A percentile compares a stretch with the other conserved stretches of the same genome.
Evolutionary conservation across 139 green algal species (phyloP).

Genomic region (Coccomyxa sp.): DNA sequence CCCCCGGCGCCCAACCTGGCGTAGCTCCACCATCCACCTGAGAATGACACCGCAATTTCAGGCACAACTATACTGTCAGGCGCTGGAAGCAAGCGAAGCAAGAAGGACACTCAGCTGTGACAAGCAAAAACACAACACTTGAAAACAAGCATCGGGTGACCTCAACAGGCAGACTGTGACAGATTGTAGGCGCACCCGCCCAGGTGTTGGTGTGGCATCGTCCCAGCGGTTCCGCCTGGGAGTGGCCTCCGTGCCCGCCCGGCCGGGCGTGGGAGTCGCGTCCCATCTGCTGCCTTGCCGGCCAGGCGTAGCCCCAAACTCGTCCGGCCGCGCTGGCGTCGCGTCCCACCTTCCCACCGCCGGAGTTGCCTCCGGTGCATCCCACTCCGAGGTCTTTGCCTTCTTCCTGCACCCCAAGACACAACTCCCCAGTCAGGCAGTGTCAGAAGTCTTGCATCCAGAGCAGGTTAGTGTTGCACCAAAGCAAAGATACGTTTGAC

Average conservation of each 20-base stretch:
- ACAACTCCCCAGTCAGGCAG: neutral
- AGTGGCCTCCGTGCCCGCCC: slow-evolving; percentile 17
- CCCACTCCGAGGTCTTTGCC: slow-evolving; percentile 78
- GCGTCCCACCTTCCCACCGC: slow-evolving; percentile 70
- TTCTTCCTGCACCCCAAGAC: slow-evolving; percentile 41
- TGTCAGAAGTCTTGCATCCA: too few species aligned
- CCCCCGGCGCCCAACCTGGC: slow-evolving; percentile 27
- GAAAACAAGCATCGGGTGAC: too few species aligned
- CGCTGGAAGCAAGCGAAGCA: neutral
- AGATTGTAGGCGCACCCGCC: slow-evolving; percentile 1
- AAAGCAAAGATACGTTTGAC: neutral
- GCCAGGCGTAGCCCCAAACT: slow-evolving; percentile 42
- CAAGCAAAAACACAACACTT: neutral
- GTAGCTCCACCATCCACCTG: slow-evolving; percentile 30
- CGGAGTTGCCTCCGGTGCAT: slow-evolving; percentile 73
- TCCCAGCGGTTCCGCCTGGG: slow-evolving; percentile 69
- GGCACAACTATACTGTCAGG: neutral
- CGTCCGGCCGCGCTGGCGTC: slow-evolving; percentile 42
- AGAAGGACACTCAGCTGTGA: neutral
- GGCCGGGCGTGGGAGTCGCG: slow-evolving; percentile 44
- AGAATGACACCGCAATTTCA: neutral
- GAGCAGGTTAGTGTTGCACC: too few species aligned
- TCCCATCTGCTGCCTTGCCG: slow-evolving; percentile 51
- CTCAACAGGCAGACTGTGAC: too few species aligned
- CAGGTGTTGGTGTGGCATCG: slow-evolving; percentile 37